Base-by-base conservation (phyloP, 176 grass and related monocot genomes). In the Aegilops sharonensis region DNA sequence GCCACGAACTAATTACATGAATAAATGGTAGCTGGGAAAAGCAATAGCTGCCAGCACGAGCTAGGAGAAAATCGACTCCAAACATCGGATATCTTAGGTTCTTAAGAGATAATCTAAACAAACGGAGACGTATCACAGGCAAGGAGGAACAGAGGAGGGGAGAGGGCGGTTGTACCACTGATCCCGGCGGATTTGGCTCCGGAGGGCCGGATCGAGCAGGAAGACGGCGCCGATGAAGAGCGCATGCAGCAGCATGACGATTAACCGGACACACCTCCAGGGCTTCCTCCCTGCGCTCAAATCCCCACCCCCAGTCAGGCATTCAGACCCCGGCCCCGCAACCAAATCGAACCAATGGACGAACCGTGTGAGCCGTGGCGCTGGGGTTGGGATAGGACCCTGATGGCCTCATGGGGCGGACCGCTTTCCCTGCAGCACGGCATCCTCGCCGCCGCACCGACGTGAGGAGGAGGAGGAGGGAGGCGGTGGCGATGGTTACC, bases 251-350 rank as follows among this genome's bases (percentile, higher is more conserved):
- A 74, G 23, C 36, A 84, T 37, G 69, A 84, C 81, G 69, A 66
- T 1, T 47, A 67, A 30, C 30, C 21, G 37, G 69, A 77, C 9
- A 64, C 5, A 31, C 40, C 27, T 31, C 83, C 72, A 85, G 5
- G 30, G 43, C 31, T 56, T 85, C 83, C 73, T 78, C 83, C 43
- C 74, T 77, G 83, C 31, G 45, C n/a, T 3, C 73, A 56, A 57
- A 85, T 47, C 59, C 71, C 18, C 72, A 50, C 5, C 24, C n/a
- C 27, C 39, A 10, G 21, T 50, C 23, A 71, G 64, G 4, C 72
- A 52, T 52, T 76, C 18, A 65, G 39, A 65, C 23, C 17, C 18
- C 6, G 39, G 70, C 14, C 50, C 72, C 34, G 71, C 31, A 29
- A 6, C 73, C 43, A 37, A 85, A 78, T 78, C 45, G 74, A 85